These are phyloP conservation scores for Cryptococcus depauperatus DNA, from an alignment of 1,284 basidiomycete genomes.

Conservation along the genomic window DNA sequence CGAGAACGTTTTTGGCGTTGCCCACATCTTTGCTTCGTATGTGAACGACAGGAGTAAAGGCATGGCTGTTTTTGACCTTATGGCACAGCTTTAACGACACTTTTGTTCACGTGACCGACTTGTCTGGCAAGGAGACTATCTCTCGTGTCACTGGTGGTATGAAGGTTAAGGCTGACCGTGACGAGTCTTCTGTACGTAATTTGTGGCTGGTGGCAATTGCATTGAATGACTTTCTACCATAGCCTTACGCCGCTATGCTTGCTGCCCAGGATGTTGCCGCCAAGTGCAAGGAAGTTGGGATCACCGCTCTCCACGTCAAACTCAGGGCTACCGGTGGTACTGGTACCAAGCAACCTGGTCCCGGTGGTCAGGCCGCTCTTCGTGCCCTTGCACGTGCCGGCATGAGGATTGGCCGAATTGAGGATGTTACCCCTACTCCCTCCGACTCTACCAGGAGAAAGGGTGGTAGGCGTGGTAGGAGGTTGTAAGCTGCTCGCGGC, in stretches of 20 bases:
- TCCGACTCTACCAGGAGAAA: slow-evolving; percentile 96
- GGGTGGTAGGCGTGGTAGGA: slow-evolving; percentile 99
- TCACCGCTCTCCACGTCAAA: slow-evolving; percentile 82
- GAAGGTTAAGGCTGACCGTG: slow-evolving; percentile 99
- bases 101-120: slow-evolving; percentile 98
- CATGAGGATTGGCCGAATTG: slow-evolving; percentile 96
- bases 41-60: slow-evolving; percentile 9
- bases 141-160: slow-evolving; percentile 98
- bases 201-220: not conserved
- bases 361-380: slow-evolving; percentile 95
- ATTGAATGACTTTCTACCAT: slow-evolving; percentile 72
- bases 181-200: slow-evolving; percentile 72
- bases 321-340: slow-evolving; percentile 97
- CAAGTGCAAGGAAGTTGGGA: slow-evolving; percentile 97
- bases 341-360: slow-evolving; percentile 97
- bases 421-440: slow-evolving; percentile 90
- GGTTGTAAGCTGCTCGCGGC: slow-evolving; percentile 55
- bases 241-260: slow-evolving; percentile 95
- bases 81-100: slow-evolving; percentile 82
- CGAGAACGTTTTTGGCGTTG: slow-evolving; percentile 91
- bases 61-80: slow-evolving; percentile 1
- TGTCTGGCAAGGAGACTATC: slow-evolving; percentile 98
- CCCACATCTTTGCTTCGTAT: slow-evolving; percentile 85
- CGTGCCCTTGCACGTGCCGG: slow-evolving; percentile 97
- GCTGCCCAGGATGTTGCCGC: slow-evolving; percentile 94